Evolutionary conservation across 495 filamentous ascomycete genomes (phyloP), one percentile per base, ranked within the genome.

Genomic region (Hypomontagnella submonticulosa): DNA sequence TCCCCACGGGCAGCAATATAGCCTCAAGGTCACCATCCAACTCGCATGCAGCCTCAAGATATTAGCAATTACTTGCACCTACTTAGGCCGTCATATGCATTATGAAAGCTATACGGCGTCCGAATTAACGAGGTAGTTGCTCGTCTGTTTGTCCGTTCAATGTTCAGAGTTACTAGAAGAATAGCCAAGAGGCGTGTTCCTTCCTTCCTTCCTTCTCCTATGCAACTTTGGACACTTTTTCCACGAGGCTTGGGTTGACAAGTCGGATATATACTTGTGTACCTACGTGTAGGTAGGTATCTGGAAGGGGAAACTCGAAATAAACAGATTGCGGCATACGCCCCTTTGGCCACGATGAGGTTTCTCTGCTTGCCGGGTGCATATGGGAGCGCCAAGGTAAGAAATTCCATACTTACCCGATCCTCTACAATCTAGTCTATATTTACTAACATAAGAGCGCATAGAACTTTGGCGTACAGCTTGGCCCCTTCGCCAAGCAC

Each of bases 401-500:
- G 73, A 59, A 5, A 27, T 27, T 15, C 30, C 1, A 2, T 11
- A 34, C 19, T 13, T 13, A 37, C n/a, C 49, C 23, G 23, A 38
- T 6, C 34, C 15, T 1, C 16, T 43, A 15, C 12, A 37, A 30
- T 9, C 10, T 40, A 18, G n/a, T 38, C 34, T 9, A 11, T 11
- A 3, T 2, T 2, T 16, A 50, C 47, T 12, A 43, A 9, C 9
- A 40, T 6, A 53, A 37, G 3, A 61, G 15, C 3, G 9, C 44
- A 16, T 13, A 83, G 82, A 85, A 84, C 73, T 84, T 85, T 50
- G 71, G 75, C 53, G 80, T 85, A 48, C 83, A 85, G 57, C 73
- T 85, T 12, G 77, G 82, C 2, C 83, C 83, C 2, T 71, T 85
- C 23, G 74, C 74, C 38, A 79, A 80, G 38, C 76, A 84, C 61